phyloP scores from a whole-genome alignment of 257 asterid genomes.

The Petunia axillaris region DNA sequence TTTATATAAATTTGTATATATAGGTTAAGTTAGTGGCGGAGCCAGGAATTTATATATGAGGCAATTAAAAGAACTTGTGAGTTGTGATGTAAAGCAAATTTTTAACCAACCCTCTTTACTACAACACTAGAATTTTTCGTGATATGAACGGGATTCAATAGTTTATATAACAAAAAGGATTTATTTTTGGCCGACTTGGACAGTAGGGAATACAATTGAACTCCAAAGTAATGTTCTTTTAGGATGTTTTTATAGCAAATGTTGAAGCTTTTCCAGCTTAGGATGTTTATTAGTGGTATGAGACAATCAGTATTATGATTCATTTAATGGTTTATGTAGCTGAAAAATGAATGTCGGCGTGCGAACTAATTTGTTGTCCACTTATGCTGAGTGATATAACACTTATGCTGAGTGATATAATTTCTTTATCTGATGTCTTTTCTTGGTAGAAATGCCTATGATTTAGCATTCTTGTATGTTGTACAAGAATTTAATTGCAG shows the following conservation, averaged over 20 bases:
- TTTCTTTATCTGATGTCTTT: neutral
- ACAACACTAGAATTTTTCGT: no score
- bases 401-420: neutral
- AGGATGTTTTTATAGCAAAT: neutral
- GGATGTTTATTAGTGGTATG: neutral
- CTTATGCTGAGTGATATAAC: neutral
- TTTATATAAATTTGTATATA: neutral
- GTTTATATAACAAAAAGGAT: no score
- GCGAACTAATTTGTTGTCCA: neutral
- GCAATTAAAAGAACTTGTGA: no score
- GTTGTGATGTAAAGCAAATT: no score
- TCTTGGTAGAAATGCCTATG: neutral
- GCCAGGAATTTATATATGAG: neutral
- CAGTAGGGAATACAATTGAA: no score
- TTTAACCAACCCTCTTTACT: no score
- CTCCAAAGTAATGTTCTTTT: neutral
- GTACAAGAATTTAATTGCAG: neutral
- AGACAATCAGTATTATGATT: neutral
- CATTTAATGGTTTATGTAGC: neutral
- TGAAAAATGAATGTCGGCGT: neutral
- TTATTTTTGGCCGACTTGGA: no score
- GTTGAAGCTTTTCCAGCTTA: neutral
- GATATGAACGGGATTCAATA: no score
- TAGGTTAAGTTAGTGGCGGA: neutral
- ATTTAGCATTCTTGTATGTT: neutral